These are phyloP conservation scores for Lasiosphaeria miniovina DNA, from an alignment of 495 filamentous ascomycete species.

Conservation along the genomic window DNA sequence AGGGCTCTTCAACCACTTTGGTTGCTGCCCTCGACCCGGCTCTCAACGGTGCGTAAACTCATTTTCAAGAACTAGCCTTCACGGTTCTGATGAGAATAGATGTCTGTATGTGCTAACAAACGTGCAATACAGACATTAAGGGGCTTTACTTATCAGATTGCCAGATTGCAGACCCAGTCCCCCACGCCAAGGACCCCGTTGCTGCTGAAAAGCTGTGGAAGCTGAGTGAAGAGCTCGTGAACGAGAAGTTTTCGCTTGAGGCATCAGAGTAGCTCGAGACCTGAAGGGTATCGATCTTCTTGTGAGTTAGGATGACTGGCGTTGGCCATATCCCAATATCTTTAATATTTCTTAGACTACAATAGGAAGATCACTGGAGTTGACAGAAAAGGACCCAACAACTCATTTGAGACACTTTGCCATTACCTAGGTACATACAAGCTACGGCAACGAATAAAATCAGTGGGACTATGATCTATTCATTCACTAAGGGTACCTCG, in stretches of 20 bases:
- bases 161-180: slow-evolving; percentile 28
- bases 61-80: neutral
- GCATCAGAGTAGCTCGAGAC: neutral
- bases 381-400: too few relatives aligned
- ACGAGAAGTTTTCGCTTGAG: slow-evolving; percentile 35
- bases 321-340: too few relatives aligned
- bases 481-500: too few relatives aligned
- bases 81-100: neutral
- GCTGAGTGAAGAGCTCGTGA: slow-evolving; percentile 48
- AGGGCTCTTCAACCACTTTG: slow-evolving; percentile 56
- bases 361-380: too few relatives aligned
- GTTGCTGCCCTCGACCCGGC: slow-evolving; percentile 57
- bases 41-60: slow-evolving; percentile 36
- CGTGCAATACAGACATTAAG: slow-evolving; percentile 28
- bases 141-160: slow-evolving; percentile 42
- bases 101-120: slow-evolving; percentile 7
- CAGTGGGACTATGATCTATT: too few relatives aligned
- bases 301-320: too few relatives aligned
- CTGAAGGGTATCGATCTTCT: neutral
- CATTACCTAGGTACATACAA: too few relatives aligned
- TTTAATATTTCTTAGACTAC: too few relatives aligned
- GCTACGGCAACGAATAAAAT: too few relatives aligned
- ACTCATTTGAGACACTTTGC: too few relatives aligned
- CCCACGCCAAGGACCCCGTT: slow-evolving; percentile 29
- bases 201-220: slow-evolving; percentile 52